Evolutionary conservation across 257 asterid species (phyloP).

Genomic region (Osmanthus fragrans): DNA sequence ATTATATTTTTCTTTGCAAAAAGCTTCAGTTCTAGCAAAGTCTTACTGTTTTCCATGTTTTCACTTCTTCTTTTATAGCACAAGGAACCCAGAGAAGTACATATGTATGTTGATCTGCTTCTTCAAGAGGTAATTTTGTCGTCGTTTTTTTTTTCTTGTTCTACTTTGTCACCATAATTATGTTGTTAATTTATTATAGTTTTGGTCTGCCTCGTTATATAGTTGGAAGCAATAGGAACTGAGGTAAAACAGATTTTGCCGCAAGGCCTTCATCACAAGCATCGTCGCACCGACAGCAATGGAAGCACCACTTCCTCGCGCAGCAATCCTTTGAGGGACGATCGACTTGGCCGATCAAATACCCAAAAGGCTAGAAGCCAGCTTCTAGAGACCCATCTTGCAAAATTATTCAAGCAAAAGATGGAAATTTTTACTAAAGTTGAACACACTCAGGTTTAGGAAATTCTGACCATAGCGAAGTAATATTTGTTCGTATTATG

Average conservation of each 20-base stretch:
- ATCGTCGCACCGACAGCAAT: constrained; percentile 81
- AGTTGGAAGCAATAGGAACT: constrained; percentile 59
- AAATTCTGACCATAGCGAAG: constrained; percentile 18
- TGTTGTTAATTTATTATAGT: neutral
- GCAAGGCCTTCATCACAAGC: constrained; percentile 65
- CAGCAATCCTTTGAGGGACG: constrained; percentile 91
- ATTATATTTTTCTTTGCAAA: neutral
- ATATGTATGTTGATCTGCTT: constrained; percentile 94
- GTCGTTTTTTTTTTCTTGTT: constrained; percentile 7
- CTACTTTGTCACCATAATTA: neutral
- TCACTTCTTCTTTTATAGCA: constrained; percentile 51
- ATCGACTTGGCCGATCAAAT: constrained; percentile 63
- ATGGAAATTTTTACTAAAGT: constrained; percentile 90
- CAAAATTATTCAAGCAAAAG: constrained; percentile 91
- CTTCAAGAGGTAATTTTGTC: constrained; percentile 68
- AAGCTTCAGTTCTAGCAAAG: constrained; percentile 14
- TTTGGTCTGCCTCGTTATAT: constrained; percentile 29
- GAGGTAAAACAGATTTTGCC: constrained; percentile 84
- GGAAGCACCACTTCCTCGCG: constrained; percentile 96
- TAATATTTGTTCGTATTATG: constrained; percentile 1
- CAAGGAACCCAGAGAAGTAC: constrained; percentile 99
- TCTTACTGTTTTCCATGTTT: neutral
- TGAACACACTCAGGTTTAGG: constrained; percentile 86
- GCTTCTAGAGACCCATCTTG: constrained; percentile 94
- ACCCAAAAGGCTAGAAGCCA: constrained; percentile 95